Percentiles rank a stretch among this genome's conserved stretches.
These are phyloP conservation scores for Pezicula radicicola DNA, from an alignment of 2,329 filamentous ascomycete genomes.

Conservation along the genomic window DNA sequence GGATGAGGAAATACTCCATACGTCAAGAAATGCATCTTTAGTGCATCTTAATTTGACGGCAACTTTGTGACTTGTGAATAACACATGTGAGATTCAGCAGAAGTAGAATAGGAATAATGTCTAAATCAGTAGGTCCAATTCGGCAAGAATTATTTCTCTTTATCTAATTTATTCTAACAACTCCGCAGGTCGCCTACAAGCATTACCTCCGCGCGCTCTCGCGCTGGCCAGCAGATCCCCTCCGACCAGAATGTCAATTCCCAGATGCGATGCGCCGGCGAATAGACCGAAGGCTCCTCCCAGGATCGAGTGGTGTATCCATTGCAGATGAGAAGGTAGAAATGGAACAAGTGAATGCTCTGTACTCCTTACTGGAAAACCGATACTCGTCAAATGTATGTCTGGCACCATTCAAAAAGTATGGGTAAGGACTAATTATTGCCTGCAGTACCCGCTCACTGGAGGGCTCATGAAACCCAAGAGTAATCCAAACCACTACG, in stretches of 20 bases:
- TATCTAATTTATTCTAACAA: not conserved
- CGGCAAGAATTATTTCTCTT: not conserved
- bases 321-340: conserved; percentile 42
- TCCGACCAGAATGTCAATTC: conserved; percentile 62
- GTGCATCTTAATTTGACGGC: too few species aligned
- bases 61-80: not conserved
- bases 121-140: conserved; percentile 23
- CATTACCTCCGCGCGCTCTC: conserved; percentile 49
- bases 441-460: conserved; percentile 42
- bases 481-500: conserved; percentile 63
- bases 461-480: conserved; percentile 52
- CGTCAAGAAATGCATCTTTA: too few species aligned
- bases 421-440: not conserved
- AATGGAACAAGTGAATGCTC: conserved; percentile 54
- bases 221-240: conserved; percentile 61
- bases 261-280: conserved; percentile 50
- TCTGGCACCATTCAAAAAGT: not conserved
- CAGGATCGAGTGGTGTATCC: conserved; percentile 12
- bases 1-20: too few species aligned
- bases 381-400: conserved; percentile 54
- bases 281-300: conserved; percentile 32
- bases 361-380: conserved; percentile 57
- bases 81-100: not conserved
- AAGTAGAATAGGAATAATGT: conserved; percentile 15
- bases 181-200: conserved; percentile 38